phyloP scores from a whole-genome alignment of 257 asterid species.

The Phtheirospermum japonicum region DNA sequence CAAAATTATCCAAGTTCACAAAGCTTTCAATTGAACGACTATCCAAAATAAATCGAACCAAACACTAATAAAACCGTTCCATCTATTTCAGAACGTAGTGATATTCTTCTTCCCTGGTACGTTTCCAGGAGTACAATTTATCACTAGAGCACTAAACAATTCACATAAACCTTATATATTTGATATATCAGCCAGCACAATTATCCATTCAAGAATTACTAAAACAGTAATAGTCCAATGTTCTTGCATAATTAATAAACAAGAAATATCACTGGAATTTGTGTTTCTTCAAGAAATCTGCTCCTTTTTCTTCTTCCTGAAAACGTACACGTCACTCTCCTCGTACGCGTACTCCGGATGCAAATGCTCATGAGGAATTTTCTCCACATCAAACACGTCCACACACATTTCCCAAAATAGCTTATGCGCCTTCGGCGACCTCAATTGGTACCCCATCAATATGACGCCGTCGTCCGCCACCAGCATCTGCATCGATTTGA shows the following conservation, averaged over 20 bases:
- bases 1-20: not conserved
- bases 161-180: not conserved
- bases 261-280: constrained; percentile 21
- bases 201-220: not conserved
- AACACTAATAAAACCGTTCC: not conserved
- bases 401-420: constrained; percentile 68
- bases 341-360: constrained; percentile 86
- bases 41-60: not conserved
- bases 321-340: constrained; percentile 72
- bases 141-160: not conserved
- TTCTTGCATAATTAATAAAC: not conserved
- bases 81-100: no score
- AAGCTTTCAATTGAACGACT: not conserved
- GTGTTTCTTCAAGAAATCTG: constrained; percentile 21
- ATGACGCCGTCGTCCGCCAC: constrained; percentile 81
- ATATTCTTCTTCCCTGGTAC: not conserved
- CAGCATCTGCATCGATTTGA: constrained; percentile 59
- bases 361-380: constrained; percentile 80
- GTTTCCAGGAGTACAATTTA: not conserved
- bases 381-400: constrained; percentile 58
- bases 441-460: constrained; percentile 72
- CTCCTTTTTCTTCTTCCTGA: constrained; percentile 56
- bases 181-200: not conserved
- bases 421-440: constrained; percentile 85
- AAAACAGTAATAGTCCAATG: not conserved